Evolutionary conservation across 495 filamentous ascomycete species (phyloP).

Genomic region (Annulohypoxylon maeteangense): DNA sequence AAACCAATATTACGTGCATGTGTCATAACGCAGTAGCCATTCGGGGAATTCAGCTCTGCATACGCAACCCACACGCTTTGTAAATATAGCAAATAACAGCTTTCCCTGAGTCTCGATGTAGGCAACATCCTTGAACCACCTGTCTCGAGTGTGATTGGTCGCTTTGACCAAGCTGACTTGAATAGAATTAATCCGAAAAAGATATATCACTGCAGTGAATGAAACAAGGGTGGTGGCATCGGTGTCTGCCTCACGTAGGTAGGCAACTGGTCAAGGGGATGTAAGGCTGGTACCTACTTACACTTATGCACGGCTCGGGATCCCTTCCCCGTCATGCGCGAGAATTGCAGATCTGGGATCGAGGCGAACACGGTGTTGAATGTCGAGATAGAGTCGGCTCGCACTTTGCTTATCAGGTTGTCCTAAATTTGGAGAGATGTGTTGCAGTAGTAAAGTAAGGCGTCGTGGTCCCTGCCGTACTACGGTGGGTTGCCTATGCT

Average conservation of each 20-base stretch:
- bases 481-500: neutral
- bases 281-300: constrained; percentile 4
- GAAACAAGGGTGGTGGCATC: neutral
- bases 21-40: neutral
- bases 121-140: neutral
- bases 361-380: neutral
- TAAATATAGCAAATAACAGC: neutral
- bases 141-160: constrained; percentile 9
- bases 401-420: constrained; percentile 1
- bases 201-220: neutral
- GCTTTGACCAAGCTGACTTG: neutral
- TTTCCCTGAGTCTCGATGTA: neutral
- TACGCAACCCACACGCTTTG: neutral
- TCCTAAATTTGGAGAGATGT: neutral
- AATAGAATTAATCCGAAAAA: neutral
- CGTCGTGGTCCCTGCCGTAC: neutral
- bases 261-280: neutral
- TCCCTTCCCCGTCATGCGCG: neutral
- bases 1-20: neutral
- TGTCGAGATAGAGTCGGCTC: neutral
- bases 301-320: neutral
- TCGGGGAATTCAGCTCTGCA: neutral
- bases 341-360: neutral
- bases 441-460: neutral
- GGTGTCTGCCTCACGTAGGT: neutral